These are phyloP conservation scores for Arthrobotrys iridis DNA, from an alignment of 2,329 filamentous ascomycete species.

Conservation along the genomic window DNA sequence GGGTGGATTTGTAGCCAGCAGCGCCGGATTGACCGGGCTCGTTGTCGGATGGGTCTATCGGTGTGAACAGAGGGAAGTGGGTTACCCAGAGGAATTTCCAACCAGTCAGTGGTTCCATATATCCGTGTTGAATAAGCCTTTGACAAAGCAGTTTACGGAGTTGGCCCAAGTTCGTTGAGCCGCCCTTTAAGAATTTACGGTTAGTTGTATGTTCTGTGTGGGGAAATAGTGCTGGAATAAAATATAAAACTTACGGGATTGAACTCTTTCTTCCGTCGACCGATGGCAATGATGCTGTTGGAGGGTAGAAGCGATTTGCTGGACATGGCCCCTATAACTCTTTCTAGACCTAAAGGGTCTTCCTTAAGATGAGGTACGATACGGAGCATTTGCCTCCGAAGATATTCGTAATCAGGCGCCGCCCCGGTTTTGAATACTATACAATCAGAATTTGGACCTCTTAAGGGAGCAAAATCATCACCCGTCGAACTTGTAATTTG, in stretches of 20 bases:
- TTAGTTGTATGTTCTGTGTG: neutral
- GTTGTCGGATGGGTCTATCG: slow-evolving; percentile 68
- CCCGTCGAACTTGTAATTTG: neutral
- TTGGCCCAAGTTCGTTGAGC: slow-evolving; percentile 28
- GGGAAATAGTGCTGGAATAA: neutral
- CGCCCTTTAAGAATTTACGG: slow-evolving; percentile 10
- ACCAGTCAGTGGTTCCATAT: slow-evolving; percentile 9
- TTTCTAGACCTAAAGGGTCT: neutral
- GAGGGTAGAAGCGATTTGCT: neutral
- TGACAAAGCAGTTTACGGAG: slow-evolving; percentile 18
- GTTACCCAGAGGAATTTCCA: slow-evolving; percentile 81
- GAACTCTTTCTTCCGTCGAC: slow-evolving; percentile 25
- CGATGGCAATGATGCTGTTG: slow-evolving; percentile 8
- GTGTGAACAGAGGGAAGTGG: slow-evolving; percentile 92
- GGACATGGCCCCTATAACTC: neutral
- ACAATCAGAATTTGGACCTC: neutral
- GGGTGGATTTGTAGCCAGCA: slow-evolving; percentile 84
- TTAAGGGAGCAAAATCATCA: neutral
- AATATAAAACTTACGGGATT: slow-evolving; percentile 32
- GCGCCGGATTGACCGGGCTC: slow-evolving; percentile 82
- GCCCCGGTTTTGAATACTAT: neutral
- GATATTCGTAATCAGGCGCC: neutral
- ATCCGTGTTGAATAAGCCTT: neutral
- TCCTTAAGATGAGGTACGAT: slow-evolving; percentile 18
- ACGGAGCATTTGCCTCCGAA: neutral